Evolutionary conservation across 2,329 filamentous ascomycete species (phyloP).

Genomic region (Curvularia hawaiiensis): DNA sequence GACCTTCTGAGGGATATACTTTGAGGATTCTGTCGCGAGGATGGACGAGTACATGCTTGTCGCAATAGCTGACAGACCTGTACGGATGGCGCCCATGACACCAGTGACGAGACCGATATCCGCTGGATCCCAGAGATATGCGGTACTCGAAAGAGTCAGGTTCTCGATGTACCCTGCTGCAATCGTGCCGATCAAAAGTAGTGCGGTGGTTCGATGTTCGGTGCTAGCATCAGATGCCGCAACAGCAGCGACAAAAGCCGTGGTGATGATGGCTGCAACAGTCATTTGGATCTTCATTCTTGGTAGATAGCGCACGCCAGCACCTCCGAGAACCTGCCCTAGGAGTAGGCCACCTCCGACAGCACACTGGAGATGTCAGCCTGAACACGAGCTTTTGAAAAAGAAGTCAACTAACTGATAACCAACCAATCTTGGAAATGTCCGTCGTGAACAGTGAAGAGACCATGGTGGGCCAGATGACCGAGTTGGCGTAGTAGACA

Average conservation of each 20-base stretch:
- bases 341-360: conserved; percentile 42
- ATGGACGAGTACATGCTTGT: conserved; percentile 42
- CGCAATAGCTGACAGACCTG: conserved; percentile 29
- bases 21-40: conserved; percentile 33
- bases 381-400: neutral
- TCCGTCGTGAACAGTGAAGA: conserved; percentile 36
- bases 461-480: conserved; percentile 42
- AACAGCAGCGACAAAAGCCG: conserved; percentile 35
- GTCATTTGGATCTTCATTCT: conserved; percentile 42
- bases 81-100: conserved; percentile 39
- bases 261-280: conserved; percentile 29
- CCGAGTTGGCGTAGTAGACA: conserved; percentile 42
- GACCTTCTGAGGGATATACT: conserved; percentile 37
- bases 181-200: conserved; percentile 34
- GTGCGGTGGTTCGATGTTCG: conserved; percentile 24
- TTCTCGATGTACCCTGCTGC: conserved; percentile 42
- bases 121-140: conserved; percentile 39
- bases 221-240: conserved; percentile 27
- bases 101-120: conserved; percentile 42
- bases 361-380: conserved; percentile 28
- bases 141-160: conserved; percentile 33
- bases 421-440: conserved; percentile 37
- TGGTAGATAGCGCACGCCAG: conserved; percentile 36
- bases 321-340: conserved; percentile 39
- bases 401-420: conserved; percentile 26